Evolutionary conservation across 1,139 yeast species (phyloP).

Genomic region (Saccharomyces pastorianus): DNA sequence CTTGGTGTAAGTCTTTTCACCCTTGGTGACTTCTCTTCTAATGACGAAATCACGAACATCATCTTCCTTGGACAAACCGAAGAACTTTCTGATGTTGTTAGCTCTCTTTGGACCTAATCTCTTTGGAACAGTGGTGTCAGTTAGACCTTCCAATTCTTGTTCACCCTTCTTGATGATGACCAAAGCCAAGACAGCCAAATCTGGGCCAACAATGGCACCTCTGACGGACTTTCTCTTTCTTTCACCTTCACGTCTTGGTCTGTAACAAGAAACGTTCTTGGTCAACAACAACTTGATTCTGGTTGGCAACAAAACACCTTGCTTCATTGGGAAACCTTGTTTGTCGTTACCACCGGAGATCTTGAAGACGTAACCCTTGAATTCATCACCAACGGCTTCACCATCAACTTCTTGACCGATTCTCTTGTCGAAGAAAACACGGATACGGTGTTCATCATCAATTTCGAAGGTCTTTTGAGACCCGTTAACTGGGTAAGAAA

Average conservation of each 20-base stretch:
- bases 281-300: slow-evolving; percentile 95
- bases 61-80: slow-evolving; percentile 95
- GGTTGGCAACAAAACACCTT: slow-evolving; percentile 99
- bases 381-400: slow-evolving; percentile 96
- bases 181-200: slow-evolving; percentile 90
- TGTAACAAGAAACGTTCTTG: slow-evolving; percentile 97
- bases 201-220: slow-evolving; percentile 98
- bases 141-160: slow-evolving; percentile 87
- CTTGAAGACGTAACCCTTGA: slow-evolving; percentile 98
- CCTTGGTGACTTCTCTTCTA: slow-evolving; percentile 97
- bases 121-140: slow-evolving; percentile 92
- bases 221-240: slow-evolving; percentile 99
- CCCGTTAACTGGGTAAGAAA: slow-evolving; percentile 99
- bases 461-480: slow-evolving; percentile 95
- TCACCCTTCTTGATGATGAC: slow-evolving; percentile 97
- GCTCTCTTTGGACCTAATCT: slow-evolving; percentile 99
- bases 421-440: slow-evolving; percentile 98
- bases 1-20: slow-evolving; percentile 98
- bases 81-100: slow-evolving; percentile 98
- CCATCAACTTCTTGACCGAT: slow-evolving; percentile 99
- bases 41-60: slow-evolving; percentile 92
- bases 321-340: slow-evolving; percentile 99
- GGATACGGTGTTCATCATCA: slow-evolving; percentile 98
- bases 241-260: slow-evolving; percentile 99
- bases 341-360: slow-evolving; percentile 99